Base-by-base conservation (phyloP, 306 rosid genomes). In the Begonia peltatifolia region DNA sequence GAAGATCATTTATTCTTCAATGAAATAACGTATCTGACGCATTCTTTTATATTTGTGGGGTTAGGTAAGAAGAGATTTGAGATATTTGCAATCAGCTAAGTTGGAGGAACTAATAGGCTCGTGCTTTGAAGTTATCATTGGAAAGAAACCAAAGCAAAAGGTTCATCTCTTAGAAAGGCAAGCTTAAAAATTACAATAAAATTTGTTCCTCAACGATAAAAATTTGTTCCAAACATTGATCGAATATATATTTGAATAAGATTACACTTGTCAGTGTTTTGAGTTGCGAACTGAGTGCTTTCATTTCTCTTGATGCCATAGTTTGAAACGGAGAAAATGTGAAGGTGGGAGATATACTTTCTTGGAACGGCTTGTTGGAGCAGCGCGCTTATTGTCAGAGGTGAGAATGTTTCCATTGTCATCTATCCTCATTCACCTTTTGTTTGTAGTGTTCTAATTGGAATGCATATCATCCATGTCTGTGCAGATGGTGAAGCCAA, bases 401-500 rank as follows among this genome's bases (percentile, higher is more conserved):
- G 97, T 90, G 55, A 30, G 38, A 20, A 59, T 41, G 1, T 60
- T 60, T 50, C 55, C 14, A 44, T 55, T 56, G 15, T 30, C 38
- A 30, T 30, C 38, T 30, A 30, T 9, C 38, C 9, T 30, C 38
- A 30, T 30, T 30, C 38, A 6, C 38, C 38, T 30, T 30, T 30
- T 30, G 38, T 30, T 30, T 30, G 7, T 5, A 7, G 38, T 30
- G 38, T 30, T 30, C 38, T 30, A 30, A 30, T 7, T 30, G 1
- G 38, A 30, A 30, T 30, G 38, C 38, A 30, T 30, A 30, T 30
- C 38, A 30, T 30, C 38, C 38, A 30, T 30, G 9, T 30, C 38
- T 30, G 8, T 78, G 80, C 94, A 90, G 95, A 90, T 85, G 87
- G 85, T 78, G 72, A 95, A 83, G 70, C 80, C 97, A 60, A 78